A percentile compares a stretch with the other conserved stretches of the same genome.
Conservation (phyloP, 169 alveolate genomes). For the Cryptosporidium meleagridis region DNA sequence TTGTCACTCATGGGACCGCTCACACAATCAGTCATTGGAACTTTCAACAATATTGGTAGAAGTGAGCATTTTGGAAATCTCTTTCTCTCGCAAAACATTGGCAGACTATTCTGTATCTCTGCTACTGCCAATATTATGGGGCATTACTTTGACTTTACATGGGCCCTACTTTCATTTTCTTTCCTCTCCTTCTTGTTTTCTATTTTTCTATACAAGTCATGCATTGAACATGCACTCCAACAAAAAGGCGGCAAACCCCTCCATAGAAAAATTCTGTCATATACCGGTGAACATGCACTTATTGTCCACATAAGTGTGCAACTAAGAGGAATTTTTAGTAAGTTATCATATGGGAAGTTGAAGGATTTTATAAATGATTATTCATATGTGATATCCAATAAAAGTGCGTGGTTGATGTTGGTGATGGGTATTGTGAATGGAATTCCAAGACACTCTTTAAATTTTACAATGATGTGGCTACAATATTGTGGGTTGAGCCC, state of each 20-base stretch:
- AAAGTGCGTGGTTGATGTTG: constrained; percentile 80
- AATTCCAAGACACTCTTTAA: constrained; percentile 79
- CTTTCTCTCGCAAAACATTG: constrained; percentile 61
- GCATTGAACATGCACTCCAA: constrained; percentile 21
- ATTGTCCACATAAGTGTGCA: background rate
- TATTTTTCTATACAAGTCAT: constrained; percentile 14
- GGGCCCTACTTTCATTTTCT: constrained; percentile 23
- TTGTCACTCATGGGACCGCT: constrained; percentile 69
- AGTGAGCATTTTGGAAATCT: constrained; percentile 61
- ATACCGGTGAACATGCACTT: background rate
- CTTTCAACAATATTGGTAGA: constrained; percentile 52
- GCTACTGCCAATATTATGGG: constrained; percentile 57
- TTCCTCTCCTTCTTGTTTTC: constrained; percentile 44
- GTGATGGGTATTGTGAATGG: constrained; percentile 80
- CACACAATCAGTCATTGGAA: constrained; percentile 68
- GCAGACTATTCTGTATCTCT: constrained; percentile 64
- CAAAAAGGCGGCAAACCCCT: background rate
- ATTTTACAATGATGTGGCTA: constrained; percentile 79
- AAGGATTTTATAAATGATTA: constrained; percentile 24
- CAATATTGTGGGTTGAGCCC: constrained; percentile 81
- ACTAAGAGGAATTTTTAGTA: background rate
- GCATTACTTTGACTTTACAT: constrained; percentile 41
- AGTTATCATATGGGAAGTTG: background rate
- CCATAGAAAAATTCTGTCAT: background rate
- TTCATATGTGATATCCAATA: constrained; percentile 77